Percentiles rank a stretch among this genome's conserved stretches.
These are phyloP conservation scores for Phyllosticta capitalensis DNA, from an alignment of 2,329 filamentous ascomycete species.

Conservation along the genomic window DNA sequence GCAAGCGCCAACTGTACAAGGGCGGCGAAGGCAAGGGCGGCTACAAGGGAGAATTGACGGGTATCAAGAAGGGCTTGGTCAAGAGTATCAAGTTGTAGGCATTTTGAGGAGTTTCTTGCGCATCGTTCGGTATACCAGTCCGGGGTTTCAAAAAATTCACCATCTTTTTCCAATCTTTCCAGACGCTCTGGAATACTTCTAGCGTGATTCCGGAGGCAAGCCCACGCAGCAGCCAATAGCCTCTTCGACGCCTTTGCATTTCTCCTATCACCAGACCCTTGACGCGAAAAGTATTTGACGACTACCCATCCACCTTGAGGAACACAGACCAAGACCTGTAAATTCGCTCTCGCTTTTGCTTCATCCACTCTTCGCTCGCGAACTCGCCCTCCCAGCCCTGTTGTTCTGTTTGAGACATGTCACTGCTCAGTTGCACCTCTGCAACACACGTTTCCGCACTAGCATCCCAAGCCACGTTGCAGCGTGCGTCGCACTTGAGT, in stretches of 20 bases:
- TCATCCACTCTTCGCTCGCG: too few relatives aligned
- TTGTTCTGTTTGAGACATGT: not conserved
- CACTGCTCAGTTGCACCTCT: not conserved
- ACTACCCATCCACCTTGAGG: too few relatives aligned
- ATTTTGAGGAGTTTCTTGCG: not conserved
- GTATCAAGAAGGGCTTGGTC: slow-evolving; percentile 88
- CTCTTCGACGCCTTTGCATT: too few relatives aligned
- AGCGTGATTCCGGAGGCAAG: too few relatives aligned
- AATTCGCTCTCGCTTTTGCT: too few relatives aligned
- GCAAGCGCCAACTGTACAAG: slow-evolving; percentile 77
- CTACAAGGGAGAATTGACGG: slow-evolving; percentile 84
- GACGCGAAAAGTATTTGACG: too few relatives aligned
- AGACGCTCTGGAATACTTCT: not conserved
- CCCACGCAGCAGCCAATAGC: too few relatives aligned
- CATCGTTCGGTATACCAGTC: not conserved
- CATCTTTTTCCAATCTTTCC: not conserved
- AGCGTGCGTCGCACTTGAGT: not conserved
- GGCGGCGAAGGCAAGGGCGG: slow-evolving; percentile 74
- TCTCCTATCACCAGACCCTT: too few relatives aligned
- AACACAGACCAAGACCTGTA: too few relatives aligned
- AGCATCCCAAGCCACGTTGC: not conserved
- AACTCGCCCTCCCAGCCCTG: not conserved
- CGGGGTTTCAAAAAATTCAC: too few relatives aligned
- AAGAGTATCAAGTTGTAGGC: slow-evolving; percentile 85
- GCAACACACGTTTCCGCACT: not conserved